phyloP scores from a whole-genome alignment of 441 rosid genomes.

The Erodium moschatum region DNA sequence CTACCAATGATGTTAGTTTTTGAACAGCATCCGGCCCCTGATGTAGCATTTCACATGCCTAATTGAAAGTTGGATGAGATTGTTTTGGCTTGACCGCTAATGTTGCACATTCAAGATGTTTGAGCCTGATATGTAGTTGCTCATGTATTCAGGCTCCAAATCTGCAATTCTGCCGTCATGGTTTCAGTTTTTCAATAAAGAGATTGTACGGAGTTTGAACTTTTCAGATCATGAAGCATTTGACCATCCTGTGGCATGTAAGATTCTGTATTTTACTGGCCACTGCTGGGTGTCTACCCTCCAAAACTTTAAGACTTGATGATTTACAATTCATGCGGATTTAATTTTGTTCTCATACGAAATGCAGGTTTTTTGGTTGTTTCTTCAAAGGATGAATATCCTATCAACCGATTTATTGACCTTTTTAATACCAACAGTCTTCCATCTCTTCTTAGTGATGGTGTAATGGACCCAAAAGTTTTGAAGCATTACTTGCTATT shows the following conservation, averaged over 20 bases:
- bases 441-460: constrained; percentile 81
- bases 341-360: constrained; percentile 10
- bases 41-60: constrained; percentile 1
- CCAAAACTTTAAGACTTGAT: constrained; percentile 12
- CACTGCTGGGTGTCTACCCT: constrained; percentile 14
- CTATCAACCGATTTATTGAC: constrained; percentile 70
- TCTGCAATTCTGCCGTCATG: constrained; percentile 73
- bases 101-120: constrained; percentile 14
- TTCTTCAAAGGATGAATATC: constrained; percentile 89
- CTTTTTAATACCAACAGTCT: constrained; percentile 70
- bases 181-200: constrained; percentile 78
- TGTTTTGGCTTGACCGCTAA: background rate
- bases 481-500: constrained; percentile 76
- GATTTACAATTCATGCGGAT: background rate
- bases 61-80: background rate
- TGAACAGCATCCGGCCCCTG: background rate
- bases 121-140: constrained; percentile 19
- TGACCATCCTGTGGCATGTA: constrained; percentile 99
- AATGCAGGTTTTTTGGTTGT: constrained; percentile 85
- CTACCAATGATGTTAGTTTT: background rate
- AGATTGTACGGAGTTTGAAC: constrained; percentile 59
- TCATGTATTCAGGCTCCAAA: constrained; percentile 50
- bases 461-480: constrained; percentile 91
- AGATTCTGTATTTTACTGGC: constrained; percentile 31
- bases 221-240: constrained; percentile 95